Base-by-base conservation (phyloP, 2,329 filamentous ascomycete species). In the Fusarium coffeatum region DNA sequence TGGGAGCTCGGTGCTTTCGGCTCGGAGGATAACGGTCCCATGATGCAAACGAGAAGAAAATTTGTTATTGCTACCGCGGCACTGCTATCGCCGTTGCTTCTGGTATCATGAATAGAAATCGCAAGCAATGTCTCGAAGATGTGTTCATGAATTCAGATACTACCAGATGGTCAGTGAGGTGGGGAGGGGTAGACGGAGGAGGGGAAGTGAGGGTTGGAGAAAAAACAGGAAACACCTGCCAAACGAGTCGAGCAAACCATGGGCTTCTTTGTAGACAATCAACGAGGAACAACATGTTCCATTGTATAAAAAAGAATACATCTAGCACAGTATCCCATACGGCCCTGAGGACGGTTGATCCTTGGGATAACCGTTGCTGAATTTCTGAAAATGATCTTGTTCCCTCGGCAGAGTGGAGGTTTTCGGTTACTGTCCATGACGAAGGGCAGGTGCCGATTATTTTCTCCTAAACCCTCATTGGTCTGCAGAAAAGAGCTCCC, bases 401-500 rank as follows among this genome's bases (percentile, higher is more conserved):
- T 73, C 65, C 72, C 73, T 75, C 73, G 73, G 73, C 59, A 75
- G 67, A 75, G 73, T 75, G 73, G 73, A 75, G 73, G 73, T 71
- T 73, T 74, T 75, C 73, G 73, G 73, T 72, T 73, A 76, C 64
- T 55, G 59, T 64, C 72, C 59, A 76, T 76, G 75, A 76, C 74
- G 75, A 76, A 71, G 74, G 68, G 66, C 63, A 72, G 57, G 56
- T 67, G 65, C 69, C 69, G 74, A 76, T 76, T 76, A 76, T 76
- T 74, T 76, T 76, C 65, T 66, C 37, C 53, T 58, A 18, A 13
- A 6, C 20, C 5, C 7, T 67, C 27, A 75, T 74, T 75, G 73
- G 73, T 18, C 16, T 6, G 13, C 8, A 6, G 27, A 2, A 3
- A 7, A 20, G 27, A 34, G 46, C 59, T 60, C 59, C 50, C 58